phyloP scores from a whole-genome alignment of 1,284 basidiomycete species.

The Mixia osmundae region DNA sequence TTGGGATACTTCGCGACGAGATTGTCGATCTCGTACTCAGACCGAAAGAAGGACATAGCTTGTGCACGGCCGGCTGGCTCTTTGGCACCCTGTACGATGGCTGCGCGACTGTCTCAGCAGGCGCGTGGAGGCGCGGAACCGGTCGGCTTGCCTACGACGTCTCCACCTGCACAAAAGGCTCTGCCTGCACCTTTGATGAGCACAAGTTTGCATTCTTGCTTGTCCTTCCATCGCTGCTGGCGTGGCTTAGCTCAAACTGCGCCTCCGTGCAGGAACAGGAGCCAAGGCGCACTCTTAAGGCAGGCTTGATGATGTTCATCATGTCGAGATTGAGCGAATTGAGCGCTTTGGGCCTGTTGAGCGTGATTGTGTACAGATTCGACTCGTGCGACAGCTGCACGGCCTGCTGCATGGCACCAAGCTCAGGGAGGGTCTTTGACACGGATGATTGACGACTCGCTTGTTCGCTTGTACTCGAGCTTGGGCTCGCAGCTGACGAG shows the following conservation, averaged over 20 bases:
- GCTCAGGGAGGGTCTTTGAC: too few species aligned
- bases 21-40: slow-evolving; percentile 84
- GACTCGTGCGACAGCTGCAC: too few species aligned
- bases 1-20: slow-evolving; percentile 52
- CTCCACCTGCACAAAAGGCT: slow-evolving; percentile 56
- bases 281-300: slow-evolving; percentile 37
- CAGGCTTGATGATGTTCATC: slow-evolving; percentile 45
- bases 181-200: slow-evolving; percentile 48
- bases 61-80: slow-evolving; percentile 23
- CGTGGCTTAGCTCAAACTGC: not conserved
- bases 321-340: slow-evolving; percentile 72
- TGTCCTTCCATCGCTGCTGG: slow-evolving; percentile 48
- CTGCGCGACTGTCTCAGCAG: not conserved
- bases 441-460: too few species aligned
- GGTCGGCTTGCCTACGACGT: not conserved
- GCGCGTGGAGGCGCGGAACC: not conserved
- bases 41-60: slow-evolving; percentile 66
- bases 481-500: too few species aligned
- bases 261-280: not conserved
- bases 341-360: slow-evolving; percentile 61
- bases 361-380: too few species aligned
- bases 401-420: too few species aligned
- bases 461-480: too few species aligned
- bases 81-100: slow-evolving; percentile 1
- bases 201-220: slow-evolving; percentile 48